Base-by-base conservation (phyloP, 179 eudicot species). In the Carnegiea gigantea region DNA sequence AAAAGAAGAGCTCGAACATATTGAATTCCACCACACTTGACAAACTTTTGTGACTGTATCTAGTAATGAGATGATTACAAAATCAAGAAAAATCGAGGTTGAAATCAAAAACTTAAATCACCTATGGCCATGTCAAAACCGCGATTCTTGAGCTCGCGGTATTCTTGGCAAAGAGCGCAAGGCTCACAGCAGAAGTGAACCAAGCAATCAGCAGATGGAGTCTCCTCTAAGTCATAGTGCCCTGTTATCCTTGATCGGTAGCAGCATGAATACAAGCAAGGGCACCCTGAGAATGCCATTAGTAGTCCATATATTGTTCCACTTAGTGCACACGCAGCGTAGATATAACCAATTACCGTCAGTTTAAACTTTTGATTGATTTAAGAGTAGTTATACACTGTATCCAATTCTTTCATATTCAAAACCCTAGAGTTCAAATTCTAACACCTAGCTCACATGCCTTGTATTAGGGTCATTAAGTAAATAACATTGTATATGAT, bases 91-190 rank as follows among this genome's bases (percentile, higher is more conserved):
- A 51, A 51, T 51, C 7, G 9, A 18, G 53, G 14, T 10, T 9
- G 0, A 48, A 9, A 9, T 48, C 2, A 48, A 48, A 11, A 48
- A 9, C 53, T 48, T 51, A 17, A 17, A 17, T 17, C 73, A 88
- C 90, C 90, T 46, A 88, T 86, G 75, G 85, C 84, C 88, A 86
- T 83, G 83, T 86, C 90, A 76, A 82, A 84, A 26, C 90, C 90
- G n/a, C 87, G 88, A 59, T 40, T 84, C 84, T 76, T 86, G 75
- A 88, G 87, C 77, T 88, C 87, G 5, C 90, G 79, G 36, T 86
- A 80, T 46, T 88, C 90, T 76, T 88, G 89, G 75, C 88, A 85
- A 62, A 88, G 88, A 0, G 88, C 83, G 53, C 90, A 88, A 38
- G 83, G 84, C 74, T 88, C 88, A 44, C 90, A 88, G 38, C 88